Conservation (phyloP, 345 rosid species). For the Odontarrhena argentea region DNA sequence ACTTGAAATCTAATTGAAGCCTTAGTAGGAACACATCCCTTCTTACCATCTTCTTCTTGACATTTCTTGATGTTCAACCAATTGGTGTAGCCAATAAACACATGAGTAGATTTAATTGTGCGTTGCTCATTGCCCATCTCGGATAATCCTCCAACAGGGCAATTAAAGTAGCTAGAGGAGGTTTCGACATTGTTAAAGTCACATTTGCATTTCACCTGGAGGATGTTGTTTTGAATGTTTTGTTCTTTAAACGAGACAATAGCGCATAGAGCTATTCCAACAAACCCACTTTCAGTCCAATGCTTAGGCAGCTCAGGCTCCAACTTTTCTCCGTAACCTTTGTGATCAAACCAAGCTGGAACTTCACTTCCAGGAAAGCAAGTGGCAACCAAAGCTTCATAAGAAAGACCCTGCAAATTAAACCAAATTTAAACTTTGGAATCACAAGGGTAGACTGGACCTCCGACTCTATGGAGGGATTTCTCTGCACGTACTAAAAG, state of each 20-base stretch:
- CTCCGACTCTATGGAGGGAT: too few species aligned
- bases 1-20: background rate
- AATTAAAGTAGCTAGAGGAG: background rate
- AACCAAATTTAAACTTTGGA: background rate
- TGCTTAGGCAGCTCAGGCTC: conserved; percentile 2
- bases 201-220: conserved; percentile 4
- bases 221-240: background rate
- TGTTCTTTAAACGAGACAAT: background rate
- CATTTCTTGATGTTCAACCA: background rate
- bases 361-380: conserved; percentile 10
- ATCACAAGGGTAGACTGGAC: background rate
- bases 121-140: background rate
- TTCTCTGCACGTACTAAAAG: too few species aligned
- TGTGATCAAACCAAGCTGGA: background rate
- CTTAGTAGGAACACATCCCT: background rate
- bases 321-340: background rate
- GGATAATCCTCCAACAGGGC: conserved; percentile 3
- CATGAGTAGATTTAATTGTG: background rate
- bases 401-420: too few species aligned
- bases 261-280: conserved; percentile 12
- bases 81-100: conserved; percentile 15
- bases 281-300: background rate
- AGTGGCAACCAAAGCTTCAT: too few species aligned
- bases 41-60: background rate
- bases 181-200: background rate